Evolutionary conservation across 768 basidiomycete species (phyloP).

Genomic region (Serendipita sp.): DNA sequence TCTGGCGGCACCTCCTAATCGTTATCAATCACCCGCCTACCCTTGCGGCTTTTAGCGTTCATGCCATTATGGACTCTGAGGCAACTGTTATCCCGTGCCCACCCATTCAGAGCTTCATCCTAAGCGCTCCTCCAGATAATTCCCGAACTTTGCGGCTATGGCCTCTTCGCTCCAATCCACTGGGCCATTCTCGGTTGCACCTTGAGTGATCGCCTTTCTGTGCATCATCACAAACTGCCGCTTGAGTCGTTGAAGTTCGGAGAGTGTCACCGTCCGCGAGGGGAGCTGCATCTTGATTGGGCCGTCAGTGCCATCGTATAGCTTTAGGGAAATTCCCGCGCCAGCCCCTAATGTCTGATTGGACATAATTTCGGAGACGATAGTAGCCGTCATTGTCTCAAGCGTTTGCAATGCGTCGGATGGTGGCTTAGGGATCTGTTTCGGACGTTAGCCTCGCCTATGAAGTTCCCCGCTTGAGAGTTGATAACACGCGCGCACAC

Average conservation of each 20-base stretch:
- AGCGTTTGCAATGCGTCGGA: conserved; percentile 74
- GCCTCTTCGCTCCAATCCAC: conserved; percentile 66
- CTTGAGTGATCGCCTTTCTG: conserved; percentile 74
- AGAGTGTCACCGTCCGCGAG: conserved; percentile 54
- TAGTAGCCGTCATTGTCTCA: conserved; percentile 54
- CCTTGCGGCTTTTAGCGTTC: too few species aligned
- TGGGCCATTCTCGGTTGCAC: conserved; percentile 56
- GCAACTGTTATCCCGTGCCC: too few species aligned
- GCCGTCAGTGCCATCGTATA: conserved; percentile 14
- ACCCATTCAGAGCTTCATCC: neutral
- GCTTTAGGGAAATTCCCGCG: conserved; percentile 25
- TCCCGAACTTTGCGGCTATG: conserved; percentile 51
- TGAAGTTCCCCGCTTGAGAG: neutral
- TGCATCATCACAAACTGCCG: conserved; percentile 83
- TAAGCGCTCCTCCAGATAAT: conserved; percentile 44
- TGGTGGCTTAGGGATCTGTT: conserved; percentile 64
- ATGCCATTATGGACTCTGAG: too few species aligned
- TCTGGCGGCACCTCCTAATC: too few species aligned
- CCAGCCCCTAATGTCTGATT: conserved; percentile 39
- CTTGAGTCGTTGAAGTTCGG: conserved; percentile 78
- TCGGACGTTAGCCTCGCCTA: neutral
- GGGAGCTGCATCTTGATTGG: conserved; percentile 44
- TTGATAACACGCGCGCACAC: conserved; percentile 29
- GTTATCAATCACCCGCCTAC: too few species aligned
- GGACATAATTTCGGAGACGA: conserved; percentile 58